phyloP scores from a whole-genome alignment of 768 basidiomycete species.

The Calocera viscosa region DNA sequence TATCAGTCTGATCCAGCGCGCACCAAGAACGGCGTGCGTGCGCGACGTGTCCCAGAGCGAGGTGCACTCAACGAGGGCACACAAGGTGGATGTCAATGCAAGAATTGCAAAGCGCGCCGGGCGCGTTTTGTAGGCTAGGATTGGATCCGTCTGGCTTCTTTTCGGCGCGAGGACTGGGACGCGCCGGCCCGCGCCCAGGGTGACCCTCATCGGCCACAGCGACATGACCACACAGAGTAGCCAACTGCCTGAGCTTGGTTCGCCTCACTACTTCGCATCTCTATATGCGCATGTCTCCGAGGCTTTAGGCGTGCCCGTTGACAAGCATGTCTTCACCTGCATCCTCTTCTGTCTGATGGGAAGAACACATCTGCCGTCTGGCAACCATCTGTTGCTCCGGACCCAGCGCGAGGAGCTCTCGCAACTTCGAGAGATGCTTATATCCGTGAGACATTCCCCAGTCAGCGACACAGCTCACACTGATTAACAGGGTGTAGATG shows the following conservation, averaged over 20 bases:
- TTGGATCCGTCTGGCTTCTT: background rate
- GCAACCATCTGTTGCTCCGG: background rate
- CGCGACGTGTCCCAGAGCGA: background rate
- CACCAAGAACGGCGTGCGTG: conserved; percentile 5
- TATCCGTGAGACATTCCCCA: background rate
- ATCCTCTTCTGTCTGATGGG: background rate
- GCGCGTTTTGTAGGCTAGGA: background rate
- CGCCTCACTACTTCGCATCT: background rate
- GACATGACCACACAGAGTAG: background rate
- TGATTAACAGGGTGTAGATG: background rate
- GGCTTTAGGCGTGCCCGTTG: background rate
- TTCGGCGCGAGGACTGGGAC: too few relatives aligned
- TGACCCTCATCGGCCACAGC: too few relatives aligned
- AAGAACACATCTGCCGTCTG: background rate
- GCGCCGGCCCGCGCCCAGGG: too few relatives aligned
- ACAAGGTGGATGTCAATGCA: background rate
- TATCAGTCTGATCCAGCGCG: background rate
- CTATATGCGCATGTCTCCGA: background rate
- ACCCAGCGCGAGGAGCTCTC: background rate
- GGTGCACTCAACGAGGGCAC: background rate
- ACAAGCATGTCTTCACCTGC: conserved; percentile 7
- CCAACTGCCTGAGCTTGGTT: background rate
- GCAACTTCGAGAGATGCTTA: background rate
- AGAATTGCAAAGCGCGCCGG: background rate
- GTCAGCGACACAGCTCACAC: background rate